Conservation (phyloP, 169 alveolate species). For the Plasmodium adleri region DNA sequence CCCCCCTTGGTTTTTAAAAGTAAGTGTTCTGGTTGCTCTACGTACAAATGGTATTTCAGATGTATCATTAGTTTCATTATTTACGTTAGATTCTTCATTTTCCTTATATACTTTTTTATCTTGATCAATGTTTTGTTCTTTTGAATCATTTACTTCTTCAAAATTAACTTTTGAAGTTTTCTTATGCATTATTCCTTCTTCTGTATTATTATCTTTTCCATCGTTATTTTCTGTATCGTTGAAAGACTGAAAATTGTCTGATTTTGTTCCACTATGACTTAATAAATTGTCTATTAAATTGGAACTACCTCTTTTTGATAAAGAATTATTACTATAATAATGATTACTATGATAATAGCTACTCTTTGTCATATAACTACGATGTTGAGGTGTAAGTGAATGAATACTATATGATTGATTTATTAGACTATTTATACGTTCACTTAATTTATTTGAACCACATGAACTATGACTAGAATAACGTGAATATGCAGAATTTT, state of each 20-base stretch:
- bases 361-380: too few species aligned
- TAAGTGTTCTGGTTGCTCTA: constrained; percentile 72
- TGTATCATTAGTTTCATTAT: constrained; percentile 28
- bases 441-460: constrained; percentile 47
- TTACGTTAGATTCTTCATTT: constrained; percentile 1
- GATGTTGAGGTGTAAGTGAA: too few species aligned
- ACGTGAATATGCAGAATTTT: not conserved
- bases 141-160: constrained; percentile 4
- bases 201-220: not conserved
- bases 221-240: constrained; percentile 18
- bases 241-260: constrained; percentile 46
- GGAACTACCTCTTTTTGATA: constrained; percentile 39
- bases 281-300: constrained; percentile 40
- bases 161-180: constrained; percentile 26
- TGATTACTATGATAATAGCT: too few species aligned
- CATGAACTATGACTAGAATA: constrained; percentile 18
- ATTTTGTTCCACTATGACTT: constrained; percentile 37
- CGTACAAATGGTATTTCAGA: constrained; percentile 61
- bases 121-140: not conserved
- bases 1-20: constrained; percentile 70
- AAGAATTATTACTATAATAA: constrained; percentile 10
- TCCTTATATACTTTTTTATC: not conserved
- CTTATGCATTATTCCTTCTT: constrained; percentile 3
- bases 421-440: constrained; percentile 56
- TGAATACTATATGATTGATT: constrained; percentile 22